Base-by-base conservation (phyloP, 2,329 filamentous ascomycete species). In the Arthroderma uncinatum region DNA sequence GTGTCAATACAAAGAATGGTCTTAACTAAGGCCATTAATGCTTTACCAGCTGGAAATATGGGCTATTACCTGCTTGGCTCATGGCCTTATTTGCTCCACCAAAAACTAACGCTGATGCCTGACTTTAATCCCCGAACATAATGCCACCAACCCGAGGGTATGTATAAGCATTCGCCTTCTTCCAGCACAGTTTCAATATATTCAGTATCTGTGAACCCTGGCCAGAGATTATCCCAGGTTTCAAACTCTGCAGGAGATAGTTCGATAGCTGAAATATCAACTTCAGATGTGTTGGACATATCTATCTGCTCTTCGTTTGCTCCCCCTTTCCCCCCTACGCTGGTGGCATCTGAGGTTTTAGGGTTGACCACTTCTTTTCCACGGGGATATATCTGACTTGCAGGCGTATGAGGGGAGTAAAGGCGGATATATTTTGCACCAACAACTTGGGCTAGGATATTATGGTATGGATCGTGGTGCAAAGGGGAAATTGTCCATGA, bases 121-220 rank as follows among this genome's bases (percentile, higher is more conserved):
- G 88, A 82, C 57, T 83, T 89, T 65, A 97, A 68, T 53, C 89
- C 89, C 59, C 87, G 79, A 2, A 97, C 88, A 71, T 96, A 97
- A 75, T 98, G 93, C 93, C 93, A 98, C 92, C 93, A 98, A 0
- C 92, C 93, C 4, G 89, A 79, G 0, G 93, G 93, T 55, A 98
- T 88, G 68, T 95, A 93, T 55, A 98, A 69, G 62, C 84, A 86
- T 55, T 98, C 90, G 0, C 92, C 93, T 0, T 87, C 85, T 30
- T 79, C 82, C 4, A 98, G 73, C 1, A 97, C 79, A 1, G 74
- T 84, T 66, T 98, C 93, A 34, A 87, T 73, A 67, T 86, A 92
- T 56, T 79, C 74, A 1, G 87, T 77, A 0, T 77, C 70, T 53
- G 70, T 69, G 62, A 94, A 87, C 0, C 72, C 68, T 0, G 79